Conservation (phyloP, 768 basidiomycete species). For the Termitomyces sp. region DNA sequence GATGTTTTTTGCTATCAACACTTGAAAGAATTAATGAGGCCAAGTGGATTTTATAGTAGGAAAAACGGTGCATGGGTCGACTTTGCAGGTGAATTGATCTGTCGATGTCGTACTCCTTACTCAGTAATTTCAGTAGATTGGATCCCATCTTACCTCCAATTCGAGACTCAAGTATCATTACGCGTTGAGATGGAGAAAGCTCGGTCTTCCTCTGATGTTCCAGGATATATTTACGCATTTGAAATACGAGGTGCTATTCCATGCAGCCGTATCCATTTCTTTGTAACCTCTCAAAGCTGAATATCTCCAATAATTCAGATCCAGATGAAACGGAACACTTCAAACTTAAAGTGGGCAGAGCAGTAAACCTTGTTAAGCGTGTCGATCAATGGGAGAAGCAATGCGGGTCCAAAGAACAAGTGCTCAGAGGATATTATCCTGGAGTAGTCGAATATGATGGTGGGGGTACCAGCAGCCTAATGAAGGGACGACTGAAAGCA, state of each 20-base stretch:
- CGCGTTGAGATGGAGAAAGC: slow-evolving; percentile 43
- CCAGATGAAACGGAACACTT: slow-evolving; percentile 31
- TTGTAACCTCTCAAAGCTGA: background rate
- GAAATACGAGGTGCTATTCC: slow-evolving; percentile 60
- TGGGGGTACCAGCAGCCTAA: slow-evolving; percentile 36
- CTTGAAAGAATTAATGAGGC: slow-evolving; percentile 43
- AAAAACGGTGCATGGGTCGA: slow-evolving; percentile 46
- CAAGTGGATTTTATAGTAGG: slow-evolving; percentile 53
- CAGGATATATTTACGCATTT: slow-evolving; percentile 80
- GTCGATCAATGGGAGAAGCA: slow-evolving; percentile 80
- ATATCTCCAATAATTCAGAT: slow-evolving; percentile 6
- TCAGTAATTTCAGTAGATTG: slow-evolving; percentile 41
- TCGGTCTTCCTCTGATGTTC: slow-evolving; percentile 49
- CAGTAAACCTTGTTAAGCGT: slow-evolving; percentile 66
- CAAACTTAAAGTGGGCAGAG: slow-evolving; percentile 75
- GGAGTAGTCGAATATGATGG: slow-evolving; percentile 38
- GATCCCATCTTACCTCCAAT: slow-evolving; percentile 61
- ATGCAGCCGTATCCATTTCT: background rate
- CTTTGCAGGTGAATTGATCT: slow-evolving; percentile 43
- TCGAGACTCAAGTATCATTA: slow-evolving; percentile 52
- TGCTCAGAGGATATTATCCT: slow-evolving; percentile 74
- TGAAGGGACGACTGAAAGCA: slow-evolving; percentile 60
- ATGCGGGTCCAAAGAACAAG: slow-evolving; percentile 71
- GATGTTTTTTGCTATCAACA: slow-evolving; percentile 66
- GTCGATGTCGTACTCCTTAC: background rate